Evolutionary conservation across 2,329 filamentous ascomycete species (phyloP).

Genomic region (Arthrobotrys conoides): DNA sequence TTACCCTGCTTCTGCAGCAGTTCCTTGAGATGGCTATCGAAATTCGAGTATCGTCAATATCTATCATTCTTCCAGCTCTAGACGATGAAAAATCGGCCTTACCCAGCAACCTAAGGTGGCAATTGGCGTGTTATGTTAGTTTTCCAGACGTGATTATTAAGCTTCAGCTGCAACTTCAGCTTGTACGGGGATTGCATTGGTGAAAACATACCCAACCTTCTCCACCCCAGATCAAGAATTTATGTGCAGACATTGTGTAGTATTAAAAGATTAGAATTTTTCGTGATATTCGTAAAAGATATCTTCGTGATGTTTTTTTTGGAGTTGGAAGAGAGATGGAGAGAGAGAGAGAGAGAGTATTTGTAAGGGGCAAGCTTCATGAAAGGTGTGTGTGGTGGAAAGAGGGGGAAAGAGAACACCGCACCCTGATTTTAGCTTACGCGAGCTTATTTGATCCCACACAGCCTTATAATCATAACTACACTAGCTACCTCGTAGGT

Average conservation of each 20-base stretch:
- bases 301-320: slow-evolving; percentile 2
- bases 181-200: neutral
- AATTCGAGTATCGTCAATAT: slow-evolving; percentile 28
- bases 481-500: neutral
- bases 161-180: slow-evolving; percentile 5
- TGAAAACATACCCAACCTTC: slow-evolving; percentile 67
- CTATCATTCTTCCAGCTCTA: slow-evolving; percentile 8
- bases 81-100: slow-evolving; percentile 24
- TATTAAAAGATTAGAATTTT: slow-evolving; percentile 25
- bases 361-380: slow-evolving; percentile 10
- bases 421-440: slow-evolving; percentile 45
- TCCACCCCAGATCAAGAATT: slow-evolving; percentile 77
- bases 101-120: slow-evolving; percentile 56
- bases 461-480: neutral
- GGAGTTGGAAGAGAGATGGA: neutral
- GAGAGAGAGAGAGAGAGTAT: neutral
- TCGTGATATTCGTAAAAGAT: slow-evolving; percentile 28
- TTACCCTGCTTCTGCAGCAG: slow-evolving; percentile 75
- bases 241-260: slow-evolving; percentile 64
- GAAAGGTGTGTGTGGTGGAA: slow-evolving; percentile 27
- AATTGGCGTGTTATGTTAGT: slow-evolving; percentile 45
- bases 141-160: slow-evolving; percentile 29
- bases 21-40: slow-evolving; percentile 71
- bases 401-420: slow-evolving; percentile 42
- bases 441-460: slow-evolving; percentile 45